Conservation (phyloP, 805 yeast species). For the Candida verbasci region DNA sequence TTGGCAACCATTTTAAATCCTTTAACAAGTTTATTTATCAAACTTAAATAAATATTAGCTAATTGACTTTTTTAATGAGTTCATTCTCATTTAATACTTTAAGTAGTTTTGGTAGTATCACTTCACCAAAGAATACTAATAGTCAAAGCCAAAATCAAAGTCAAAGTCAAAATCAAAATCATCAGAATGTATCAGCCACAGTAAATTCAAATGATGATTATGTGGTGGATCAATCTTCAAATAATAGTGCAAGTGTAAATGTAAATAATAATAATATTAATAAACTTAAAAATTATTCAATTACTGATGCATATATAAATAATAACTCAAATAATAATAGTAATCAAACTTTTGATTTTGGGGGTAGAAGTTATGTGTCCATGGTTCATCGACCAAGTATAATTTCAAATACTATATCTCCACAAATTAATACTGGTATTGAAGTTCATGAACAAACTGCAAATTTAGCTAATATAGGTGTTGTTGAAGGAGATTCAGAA, state of each 20-base stretch:
- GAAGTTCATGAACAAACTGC: conserved; percentile 57
- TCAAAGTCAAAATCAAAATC: too few species aligned
- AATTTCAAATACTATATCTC: conserved; percentile 21
- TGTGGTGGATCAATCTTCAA: not conserved
- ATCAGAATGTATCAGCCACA: not conserved
- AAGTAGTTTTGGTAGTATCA: not conserved
- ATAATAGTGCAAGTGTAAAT: conserved; percentile 1
- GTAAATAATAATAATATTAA: not conserved
- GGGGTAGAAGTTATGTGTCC: conserved; percentile 40
- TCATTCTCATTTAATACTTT: conserved; percentile 2
- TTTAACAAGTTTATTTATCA: too few species aligned
- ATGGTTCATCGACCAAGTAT: conserved; percentile 24
- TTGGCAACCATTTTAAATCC: too few species aligned
- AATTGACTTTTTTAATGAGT: too few species aligned
- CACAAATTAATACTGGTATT: conserved; percentile 44
- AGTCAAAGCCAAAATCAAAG: too few species aligned
- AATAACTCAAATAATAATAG: conserved; percentile 15
- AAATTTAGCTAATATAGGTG: conserved; percentile 53
- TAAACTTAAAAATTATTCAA: conserved; percentile 10
- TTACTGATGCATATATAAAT: conserved; percentile 16
- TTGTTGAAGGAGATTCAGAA: conserved; percentile 29
- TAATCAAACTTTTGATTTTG: conserved; percentile 36
- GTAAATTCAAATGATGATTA: not conserved
- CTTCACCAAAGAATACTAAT: not conserved
- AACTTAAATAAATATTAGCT: too few species aligned